Evolutionary conservation across 2,329 filamentous ascomycete genomes (phyloP).

Genomic region (Leptographium lundbergii): DNA sequence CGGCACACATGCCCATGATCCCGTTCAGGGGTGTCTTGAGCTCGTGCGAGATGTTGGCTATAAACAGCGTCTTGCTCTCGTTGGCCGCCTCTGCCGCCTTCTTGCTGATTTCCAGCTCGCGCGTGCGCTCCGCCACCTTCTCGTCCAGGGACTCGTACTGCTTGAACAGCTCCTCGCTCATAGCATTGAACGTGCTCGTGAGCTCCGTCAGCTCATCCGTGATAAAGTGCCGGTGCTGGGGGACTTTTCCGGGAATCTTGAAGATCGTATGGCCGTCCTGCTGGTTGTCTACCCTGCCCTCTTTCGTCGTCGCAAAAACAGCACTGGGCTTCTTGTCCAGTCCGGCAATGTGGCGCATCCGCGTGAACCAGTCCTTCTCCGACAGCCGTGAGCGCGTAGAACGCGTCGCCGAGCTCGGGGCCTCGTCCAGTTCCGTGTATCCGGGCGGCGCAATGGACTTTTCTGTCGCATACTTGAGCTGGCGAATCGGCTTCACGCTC

Average conservation of each 20-base stretch:
- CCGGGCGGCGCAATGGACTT: constrained; percentile 58
- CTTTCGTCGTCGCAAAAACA: constrained; percentile 10
- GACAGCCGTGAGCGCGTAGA: constrained; percentile 32
- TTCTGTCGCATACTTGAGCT: constrained; percentile 61
- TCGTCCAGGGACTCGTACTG: constrained; percentile 79
- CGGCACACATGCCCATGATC: constrained; percentile 85
- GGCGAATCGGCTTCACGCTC: constrained; percentile 66
- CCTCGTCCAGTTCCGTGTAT: constrained; percentile 41
- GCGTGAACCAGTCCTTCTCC: constrained; percentile 27
- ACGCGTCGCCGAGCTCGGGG: constrained; percentile 25
- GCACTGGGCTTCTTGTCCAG: constrained; percentile 16
- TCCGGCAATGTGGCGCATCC: constrained; percentile 18
- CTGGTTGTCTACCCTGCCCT: constrained; percentile 17
- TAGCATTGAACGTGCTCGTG: constrained; percentile 78
- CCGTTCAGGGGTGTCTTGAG: constrained; percentile 92
- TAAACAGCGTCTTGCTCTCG: constrained; percentile 93
- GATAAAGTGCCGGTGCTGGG: constrained; percentile 59
- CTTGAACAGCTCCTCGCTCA: constrained; percentile 80
- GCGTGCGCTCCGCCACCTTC: constrained; percentile 70
- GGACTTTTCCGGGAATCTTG: constrained; percentile 75
- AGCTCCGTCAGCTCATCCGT: constrained; percentile 79
- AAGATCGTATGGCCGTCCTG: constrained; percentile 45
- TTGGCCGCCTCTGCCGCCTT: constrained; percentile 90
- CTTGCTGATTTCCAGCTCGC: constrained; percentile 78
- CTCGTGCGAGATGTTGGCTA: constrained; percentile 82